These are phyloP conservation scores for Plasmodium knowlesi DNA, from an alignment of 169 alveolate genomes.

Conservation along the genomic window DNA sequence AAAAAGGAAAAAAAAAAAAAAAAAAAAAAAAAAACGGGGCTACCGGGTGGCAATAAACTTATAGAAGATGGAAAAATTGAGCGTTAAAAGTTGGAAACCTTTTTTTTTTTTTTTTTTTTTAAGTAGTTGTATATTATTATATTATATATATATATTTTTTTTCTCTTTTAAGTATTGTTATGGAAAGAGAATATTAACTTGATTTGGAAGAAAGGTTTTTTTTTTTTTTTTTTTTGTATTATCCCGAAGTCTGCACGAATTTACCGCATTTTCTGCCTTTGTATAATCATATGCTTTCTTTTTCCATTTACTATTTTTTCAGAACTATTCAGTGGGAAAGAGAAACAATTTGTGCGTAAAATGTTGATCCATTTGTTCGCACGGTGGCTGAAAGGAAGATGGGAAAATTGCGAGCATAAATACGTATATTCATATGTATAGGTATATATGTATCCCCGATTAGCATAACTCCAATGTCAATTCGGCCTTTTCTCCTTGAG, in stretches of 20 bases:
- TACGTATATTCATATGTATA: no score
- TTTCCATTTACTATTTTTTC: background rate
- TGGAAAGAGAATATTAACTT: background rate
- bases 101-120: no score
- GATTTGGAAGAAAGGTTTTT: background rate
- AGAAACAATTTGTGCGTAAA: background rate
- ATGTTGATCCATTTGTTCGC: background rate
- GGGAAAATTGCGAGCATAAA: background rate
- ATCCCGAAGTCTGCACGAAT: background rate
- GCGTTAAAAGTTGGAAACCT: background rate
- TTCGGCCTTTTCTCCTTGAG: background rate
- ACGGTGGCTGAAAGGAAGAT: background rate
- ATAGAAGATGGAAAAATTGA: background rate
- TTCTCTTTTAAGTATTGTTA: background rate
- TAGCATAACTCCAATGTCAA: background rate
- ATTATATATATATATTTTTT: no score
- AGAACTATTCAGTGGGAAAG: background rate
- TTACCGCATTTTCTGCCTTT: background rate
- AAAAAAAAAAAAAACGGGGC: no score
- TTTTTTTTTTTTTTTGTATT: no score
- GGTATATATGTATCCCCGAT: background rate
- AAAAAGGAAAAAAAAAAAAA: background rate
- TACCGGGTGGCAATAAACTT: background rate
- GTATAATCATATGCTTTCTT: background rate
- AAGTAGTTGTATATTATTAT: no score